phyloP scores from a whole-genome alignment of 1,139 yeast genomes.

The Petasospora rhodanensis region DNA sequence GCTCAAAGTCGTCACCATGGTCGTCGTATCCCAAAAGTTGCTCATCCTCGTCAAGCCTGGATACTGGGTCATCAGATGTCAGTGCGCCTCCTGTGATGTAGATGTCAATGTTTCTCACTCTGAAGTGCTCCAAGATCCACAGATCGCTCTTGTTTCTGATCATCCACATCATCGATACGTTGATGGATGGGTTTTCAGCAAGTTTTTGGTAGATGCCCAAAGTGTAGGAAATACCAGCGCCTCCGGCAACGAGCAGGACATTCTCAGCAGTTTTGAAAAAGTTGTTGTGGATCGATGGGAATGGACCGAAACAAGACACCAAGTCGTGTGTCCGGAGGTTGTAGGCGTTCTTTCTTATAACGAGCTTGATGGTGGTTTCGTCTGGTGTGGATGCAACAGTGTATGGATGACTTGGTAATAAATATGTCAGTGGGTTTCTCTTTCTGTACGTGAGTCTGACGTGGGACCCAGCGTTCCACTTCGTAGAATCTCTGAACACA shows the following conservation, averaged over 20 bases:
- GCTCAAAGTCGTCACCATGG: conserved; percentile 20
- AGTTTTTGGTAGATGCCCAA: conserved; percentile 12
- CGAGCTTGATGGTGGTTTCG: conserved; percentile 36
- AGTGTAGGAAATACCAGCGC: conserved; percentile 80
- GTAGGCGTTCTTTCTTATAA: conserved; percentile 57
- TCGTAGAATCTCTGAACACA: conserved; percentile 11
- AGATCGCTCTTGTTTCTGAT: conserved; percentile 76
- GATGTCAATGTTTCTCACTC: conserved; percentile 58
- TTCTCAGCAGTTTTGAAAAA: conserved; percentile 41
- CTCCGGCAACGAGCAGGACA: conserved; percentile 70
- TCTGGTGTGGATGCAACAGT: conserved; percentile 72
- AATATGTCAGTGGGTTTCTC: conserved; percentile 35
- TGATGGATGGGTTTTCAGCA: conserved; percentile 31
- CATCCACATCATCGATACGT: conserved; percentile 80
- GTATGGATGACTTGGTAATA: conserved; percentile 72
- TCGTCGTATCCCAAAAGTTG: conserved; percentile 18
- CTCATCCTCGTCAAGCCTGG: conserved; percentile 14
- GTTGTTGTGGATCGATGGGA: conserved; percentile 46
- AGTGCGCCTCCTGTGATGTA: conserved; percentile 44
- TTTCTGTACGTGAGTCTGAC: conserved; percentile 36
- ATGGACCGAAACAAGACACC: conserved; percentile 69
- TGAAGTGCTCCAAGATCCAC: conserved; percentile 55
- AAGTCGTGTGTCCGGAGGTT: conserved; percentile 41
- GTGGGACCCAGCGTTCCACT: conserved; percentile 42
- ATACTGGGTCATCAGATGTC: conserved; percentile 8